Evolutionary conservation across 2,329 filamentous ascomycete genomes (phyloP).

Genomic region (Verticillium zaregamsianum): DNA sequence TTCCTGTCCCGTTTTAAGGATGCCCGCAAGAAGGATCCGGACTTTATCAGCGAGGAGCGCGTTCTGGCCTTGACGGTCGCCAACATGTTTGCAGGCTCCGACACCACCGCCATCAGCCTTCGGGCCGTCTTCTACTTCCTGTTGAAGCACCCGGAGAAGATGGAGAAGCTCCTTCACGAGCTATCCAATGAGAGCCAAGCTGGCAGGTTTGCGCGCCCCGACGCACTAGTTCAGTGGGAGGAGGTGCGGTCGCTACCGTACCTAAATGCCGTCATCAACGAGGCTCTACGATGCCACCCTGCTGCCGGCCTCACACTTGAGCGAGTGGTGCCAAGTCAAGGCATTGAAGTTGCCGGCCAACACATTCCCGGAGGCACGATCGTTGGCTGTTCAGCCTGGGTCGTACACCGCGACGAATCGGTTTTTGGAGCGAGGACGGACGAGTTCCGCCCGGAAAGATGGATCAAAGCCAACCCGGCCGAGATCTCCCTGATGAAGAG

Average conservation of each 20-base stretch:
- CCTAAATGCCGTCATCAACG: neutral
- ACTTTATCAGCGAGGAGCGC: conserved; percentile 28
- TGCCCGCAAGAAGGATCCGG: conserved; percentile 24
- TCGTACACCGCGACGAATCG: conserved; percentile 1
- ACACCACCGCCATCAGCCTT: conserved; percentile 31
- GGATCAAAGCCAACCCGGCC: neutral
- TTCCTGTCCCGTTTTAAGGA: conserved; percentile 31
- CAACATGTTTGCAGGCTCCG: conserved; percentile 29
- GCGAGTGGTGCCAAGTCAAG: neutral
- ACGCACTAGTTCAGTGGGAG: conserved; percentile 1
- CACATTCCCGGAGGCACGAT: conserved; percentile 1
- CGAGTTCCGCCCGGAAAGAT: conserved; percentile 1
- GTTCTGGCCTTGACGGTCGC: conserved; percentile 11
- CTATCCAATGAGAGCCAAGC: neutral
- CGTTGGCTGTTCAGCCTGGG: conserved; percentile 2
- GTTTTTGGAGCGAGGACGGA: neutral
- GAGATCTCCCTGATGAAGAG: neutral
- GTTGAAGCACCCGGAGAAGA: conserved; percentile 25
- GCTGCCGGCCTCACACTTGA: conserved; percentile 1
- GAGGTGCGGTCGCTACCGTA: conserved; percentile 2
- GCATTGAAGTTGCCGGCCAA: neutral
- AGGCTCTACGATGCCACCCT: conserved; percentile 3
- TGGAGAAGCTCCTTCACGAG: conserved; percentile 15
- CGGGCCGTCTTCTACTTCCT: conserved; percentile 32
- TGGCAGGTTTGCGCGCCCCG: neutral